Percentiles rank a stretch among this genome's conserved stretches.
These are phyloP conservation scores for Macrolepiota fuliginosa DNA, from an alignment of 768 basidiomycete genomes.

Conservation along the genomic window DNA sequence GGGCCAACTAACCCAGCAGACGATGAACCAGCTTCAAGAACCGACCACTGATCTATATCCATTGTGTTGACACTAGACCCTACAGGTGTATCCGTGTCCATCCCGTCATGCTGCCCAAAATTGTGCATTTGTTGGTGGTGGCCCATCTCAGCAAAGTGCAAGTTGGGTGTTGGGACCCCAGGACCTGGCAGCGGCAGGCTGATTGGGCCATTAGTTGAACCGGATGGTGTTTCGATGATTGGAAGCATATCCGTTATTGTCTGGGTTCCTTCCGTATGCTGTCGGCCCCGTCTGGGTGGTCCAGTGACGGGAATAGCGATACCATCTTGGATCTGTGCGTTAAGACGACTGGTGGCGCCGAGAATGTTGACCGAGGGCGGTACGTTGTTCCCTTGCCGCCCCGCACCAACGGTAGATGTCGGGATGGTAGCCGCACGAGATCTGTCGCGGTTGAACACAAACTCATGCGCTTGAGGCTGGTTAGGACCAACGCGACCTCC, in stretches of 20 bases:
- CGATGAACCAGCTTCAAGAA: conserved; percentile 6
- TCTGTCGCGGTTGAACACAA: conserved; percentile 33
- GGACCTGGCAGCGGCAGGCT: conserved; percentile 37
- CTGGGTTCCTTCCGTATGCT: conserved; percentile 29
- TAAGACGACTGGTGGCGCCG: conserved; percentile 31
- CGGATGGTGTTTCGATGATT: conserved; percentile 53
- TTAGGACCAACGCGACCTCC: conserved; percentile 8
- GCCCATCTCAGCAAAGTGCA: conserved; percentile 74
- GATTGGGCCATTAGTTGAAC: conserved; percentile 45
- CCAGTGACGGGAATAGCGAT: conserved; percentile 27
- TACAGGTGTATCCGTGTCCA: not conserved
- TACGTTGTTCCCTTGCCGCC: conserved; percentile 13
- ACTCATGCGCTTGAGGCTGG: conserved; percentile 29
- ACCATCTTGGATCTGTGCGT: conserved; percentile 30
- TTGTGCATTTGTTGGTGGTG: conserved; percentile 47
- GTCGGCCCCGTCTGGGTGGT: conserved; percentile 38
- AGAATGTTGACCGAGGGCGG: conserved; percentile 32
- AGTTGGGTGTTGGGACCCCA: conserved; percentile 68
- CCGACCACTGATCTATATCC: conserved; percentile 6
- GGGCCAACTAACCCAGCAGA: not conserved
- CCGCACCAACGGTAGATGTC: conserved; percentile 19
- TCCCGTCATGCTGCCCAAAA: not conserved
- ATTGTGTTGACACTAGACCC: not conserved
- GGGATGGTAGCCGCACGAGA: conserved; percentile 27
- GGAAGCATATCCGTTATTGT: conserved; percentile 49